phyloP scores from a whole-genome alignment of 225 moss, liverwort and hornwort genomes.

The Asterella californica region DNA sequence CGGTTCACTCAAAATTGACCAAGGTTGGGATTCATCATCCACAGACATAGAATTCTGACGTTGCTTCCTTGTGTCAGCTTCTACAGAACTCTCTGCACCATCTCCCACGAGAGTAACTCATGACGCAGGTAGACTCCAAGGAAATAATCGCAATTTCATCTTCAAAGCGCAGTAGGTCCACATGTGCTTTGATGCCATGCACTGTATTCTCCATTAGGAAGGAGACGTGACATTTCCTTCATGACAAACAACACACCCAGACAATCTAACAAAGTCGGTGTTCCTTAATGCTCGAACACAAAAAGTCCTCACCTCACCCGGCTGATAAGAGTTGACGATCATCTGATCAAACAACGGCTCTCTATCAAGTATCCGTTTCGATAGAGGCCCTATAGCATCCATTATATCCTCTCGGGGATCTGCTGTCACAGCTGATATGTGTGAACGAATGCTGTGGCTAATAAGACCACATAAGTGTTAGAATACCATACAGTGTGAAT shows the following conservation, averaged over 20 bases:
- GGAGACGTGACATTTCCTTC: background rate
- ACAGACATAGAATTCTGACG: background rate
- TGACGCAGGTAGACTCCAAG: conserved; percentile 73
- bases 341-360: conserved; percentile 84
- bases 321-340: conserved; percentile 81
- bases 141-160: conserved; percentile 83
- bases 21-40: background rate
- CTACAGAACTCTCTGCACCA: background rate
- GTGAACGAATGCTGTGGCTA: conserved; percentile 25
- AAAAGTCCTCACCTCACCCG: conserved; percentile 53
- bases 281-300: background rate
- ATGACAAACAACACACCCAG: background rate
- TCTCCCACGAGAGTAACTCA: conserved; percentile 42
- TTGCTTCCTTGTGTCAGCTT: background rate
- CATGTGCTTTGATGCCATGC: conserved; percentile 74
- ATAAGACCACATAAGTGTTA: conserved; percentile 46
- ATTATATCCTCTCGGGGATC: background rate
- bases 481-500: too few species aligned
- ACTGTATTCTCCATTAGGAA: background rate
- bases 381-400: conserved; percentile 28
- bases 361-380: conserved; percentile 39
- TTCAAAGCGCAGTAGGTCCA: conserved; percentile 74
- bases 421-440: background rate
- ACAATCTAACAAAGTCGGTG: background rate
- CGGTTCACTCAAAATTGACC: background rate